Evolutionary conservation across 345 rosid genomes (phyloP), one percentile per base, ranked within the genome.

Genomic region (Heritiera littoralis): DNA sequence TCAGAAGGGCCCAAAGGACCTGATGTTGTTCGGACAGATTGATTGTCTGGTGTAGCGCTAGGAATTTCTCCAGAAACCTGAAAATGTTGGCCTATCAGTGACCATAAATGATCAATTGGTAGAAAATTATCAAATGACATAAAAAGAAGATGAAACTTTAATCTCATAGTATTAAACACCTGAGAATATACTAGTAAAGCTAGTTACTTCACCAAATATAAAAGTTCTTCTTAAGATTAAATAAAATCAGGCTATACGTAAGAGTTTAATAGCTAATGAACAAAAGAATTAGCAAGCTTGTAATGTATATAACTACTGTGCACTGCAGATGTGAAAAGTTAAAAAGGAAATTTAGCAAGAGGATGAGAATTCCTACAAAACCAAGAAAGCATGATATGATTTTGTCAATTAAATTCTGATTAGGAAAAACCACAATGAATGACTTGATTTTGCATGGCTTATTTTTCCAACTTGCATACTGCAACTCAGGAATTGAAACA

Each of bases 41-140:
- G 98, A 66, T 86, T 91, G 83, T 91, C 99, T 75, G 94, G 94
- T 58, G 98, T 91, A 74, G 88, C 84, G 79, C 92, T 86, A 1
- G 96, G 97, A 84, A 97, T 92, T 86, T 97, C 99, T 60, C 99
- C 98, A 84, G 98, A 97, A 82, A 93, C 93, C 99, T 94, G 85
- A 72, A 66, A 71, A 75, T 45, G 77, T 59, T 18, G 14, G 56
- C 49, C 51, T 13, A 61, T 60, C 72, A 81, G 56, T 65, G n/a
- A 45, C 58, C 20, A 20, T 9, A 18, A 55, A 49, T 58, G 63
- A 58, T n/a, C 11, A 58, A 41, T 38, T 58, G 2, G 12, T 28
- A 69, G 38, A 46, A 35, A 14, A 13, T 35, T 12, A 35, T 45
- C 17, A 32, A 64, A 35, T 32, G 18, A 6, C n/a, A 63, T 14